phyloP scores from a whole-genome alignment of 805 yeast species.

The Wickerhamiella nectarea region DNA sequence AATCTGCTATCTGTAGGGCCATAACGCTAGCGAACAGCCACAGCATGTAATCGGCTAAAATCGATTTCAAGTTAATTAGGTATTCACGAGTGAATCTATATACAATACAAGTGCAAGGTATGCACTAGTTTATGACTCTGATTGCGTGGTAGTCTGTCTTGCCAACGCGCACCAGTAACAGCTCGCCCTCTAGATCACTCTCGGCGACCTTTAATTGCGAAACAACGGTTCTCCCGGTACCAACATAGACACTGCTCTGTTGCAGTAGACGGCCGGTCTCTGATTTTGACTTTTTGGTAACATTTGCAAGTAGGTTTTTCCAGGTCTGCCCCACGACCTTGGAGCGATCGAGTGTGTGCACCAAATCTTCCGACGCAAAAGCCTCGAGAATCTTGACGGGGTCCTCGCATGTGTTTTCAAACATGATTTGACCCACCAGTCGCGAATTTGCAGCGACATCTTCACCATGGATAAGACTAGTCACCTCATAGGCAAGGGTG shows the following conservation, averaged over 20 bases:
- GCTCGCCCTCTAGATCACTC: constrained; percentile 40
- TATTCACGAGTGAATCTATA: too few relatives aligned
- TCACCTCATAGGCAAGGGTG: constrained; percentile 67
- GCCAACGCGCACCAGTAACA: constrained; percentile 58
- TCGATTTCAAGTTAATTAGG: too few relatives aligned
- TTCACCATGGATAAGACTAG: constrained; percentile 75
- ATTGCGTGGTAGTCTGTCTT: constrained; percentile 34
- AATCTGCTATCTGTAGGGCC: neutral
- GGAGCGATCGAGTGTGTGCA: constrained; percentile 27
- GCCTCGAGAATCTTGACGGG: constrained; percentile 38
- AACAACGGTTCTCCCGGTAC: constrained; percentile 40
- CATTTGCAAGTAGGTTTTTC: constrained; percentile 38
- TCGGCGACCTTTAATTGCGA: constrained; percentile 38
- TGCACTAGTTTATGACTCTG: neutral
- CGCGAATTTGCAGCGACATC: constrained; percentile 61
- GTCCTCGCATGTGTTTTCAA: constrained; percentile 37
- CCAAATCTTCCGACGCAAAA: constrained; percentile 45
- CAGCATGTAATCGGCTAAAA: neutral
- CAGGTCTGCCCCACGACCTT: constrained; percentile 33
- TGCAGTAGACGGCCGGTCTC: constrained; percentile 50
- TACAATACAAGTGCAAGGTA: too few relatives aligned
- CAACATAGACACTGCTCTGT: constrained; percentile 63
- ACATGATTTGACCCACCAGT: constrained; percentile 51
- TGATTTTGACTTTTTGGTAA: constrained; percentile 30
- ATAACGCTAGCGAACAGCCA: neutral